Percentiles rank a stretch among this genome's conserved stretches.
Evolutionary conservation across 805 yeast genomes (phyloP).

Genomic region (Wickerhamiella vanderwaltii): DNA sequence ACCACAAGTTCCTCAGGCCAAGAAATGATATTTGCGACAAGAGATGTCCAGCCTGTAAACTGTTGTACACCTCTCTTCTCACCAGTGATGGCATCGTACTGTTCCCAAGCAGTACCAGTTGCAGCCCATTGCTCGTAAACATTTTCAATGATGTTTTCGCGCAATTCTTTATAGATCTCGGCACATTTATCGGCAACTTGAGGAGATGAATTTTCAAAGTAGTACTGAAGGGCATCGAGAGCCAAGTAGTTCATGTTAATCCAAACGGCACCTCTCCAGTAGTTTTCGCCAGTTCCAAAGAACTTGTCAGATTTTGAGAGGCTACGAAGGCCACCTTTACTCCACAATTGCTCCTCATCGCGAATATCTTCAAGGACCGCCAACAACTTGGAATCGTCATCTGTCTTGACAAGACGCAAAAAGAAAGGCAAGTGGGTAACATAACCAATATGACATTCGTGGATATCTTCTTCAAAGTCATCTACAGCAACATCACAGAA

Average conservation of each 20-base stretch:
- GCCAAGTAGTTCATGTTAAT: conserved; percentile 76
- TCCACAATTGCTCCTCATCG: conserved; percentile 66
- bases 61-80: conserved; percentile 70
- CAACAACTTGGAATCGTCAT: conserved; percentile 36
- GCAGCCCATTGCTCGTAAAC: conserved; percentile 54
- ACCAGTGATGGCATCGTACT: conserved; percentile 71
- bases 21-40: conserved; percentile 67
- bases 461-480: conserved; percentile 50
- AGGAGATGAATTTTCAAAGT: conserved; percentile 28
- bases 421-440: conserved; percentile 77
- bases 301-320: conserved; percentile 51
- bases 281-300: conserved; percentile 74
- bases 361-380: conserved; percentile 45
- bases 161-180: conserved; percentile 43
- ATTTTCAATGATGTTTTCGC: conserved; percentile 56
- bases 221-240: conserved; percentile 55
- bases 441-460: conserved; percentile 84
- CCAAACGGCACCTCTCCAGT: conserved; percentile 96
- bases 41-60: conserved; percentile 89
- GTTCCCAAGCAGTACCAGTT: conserved; percentile 85
- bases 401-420: conserved; percentile 45
- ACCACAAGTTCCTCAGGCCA: conserved; percentile 55
- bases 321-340: conserved; percentile 69
- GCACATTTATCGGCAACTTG: conserved; percentile 32
- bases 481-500: conserved; percentile 80